These are phyloP conservation scores for Setaria italica DNA, from an alignment of 202 grass and related monocot genomes.

Conservation along the genomic window DNA sequence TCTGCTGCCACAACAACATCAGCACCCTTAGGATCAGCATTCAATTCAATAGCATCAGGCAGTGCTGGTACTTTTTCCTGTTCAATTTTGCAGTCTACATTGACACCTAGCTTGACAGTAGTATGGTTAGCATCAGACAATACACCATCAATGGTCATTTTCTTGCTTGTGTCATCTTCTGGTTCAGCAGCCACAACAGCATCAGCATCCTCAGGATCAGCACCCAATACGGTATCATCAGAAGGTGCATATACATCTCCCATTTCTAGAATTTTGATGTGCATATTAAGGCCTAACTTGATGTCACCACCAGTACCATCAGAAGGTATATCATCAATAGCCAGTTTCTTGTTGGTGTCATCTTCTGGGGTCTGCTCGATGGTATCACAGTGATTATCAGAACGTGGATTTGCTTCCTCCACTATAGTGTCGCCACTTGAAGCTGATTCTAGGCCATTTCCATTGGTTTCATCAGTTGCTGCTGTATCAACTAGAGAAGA, in stretches of 20 bases:
- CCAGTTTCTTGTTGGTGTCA: constrained; percentile 24
- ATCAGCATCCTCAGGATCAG: constrained; percentile 26
- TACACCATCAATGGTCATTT: background rate
- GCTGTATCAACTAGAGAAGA: constrained; percentile 1
- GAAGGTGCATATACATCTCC: background rate
- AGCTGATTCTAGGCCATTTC: constrained; percentile 34
- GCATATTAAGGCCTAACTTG: constrained; percentile 9
- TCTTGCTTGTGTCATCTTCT: constrained; percentile 21
- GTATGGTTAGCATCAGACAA: background rate
- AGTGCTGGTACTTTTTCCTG: background rate
- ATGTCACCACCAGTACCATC: constrained; percentile 35
- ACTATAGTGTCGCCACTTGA: constrained; percentile 10
- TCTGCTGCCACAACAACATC: background rate
- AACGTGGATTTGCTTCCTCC: constrained; percentile 37
- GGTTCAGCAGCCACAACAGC: background rate
- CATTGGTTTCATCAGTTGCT: constrained; percentile 46
- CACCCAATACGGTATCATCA: background rate
- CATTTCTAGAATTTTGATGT: constrained; percentile 21
- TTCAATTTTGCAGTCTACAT: constrained; percentile 1
- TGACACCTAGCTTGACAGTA: background rate
- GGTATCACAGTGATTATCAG: constrained; percentile 20
- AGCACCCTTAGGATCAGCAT: background rate
- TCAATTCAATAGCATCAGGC: background rate
- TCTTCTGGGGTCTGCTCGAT: constrained; percentile 40
- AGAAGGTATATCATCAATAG: constrained; percentile 29